Base-by-base conservation (phyloP, 2,329 filamentous ascomycete genomes). In the Trichoderma endophyticum region DNA sequence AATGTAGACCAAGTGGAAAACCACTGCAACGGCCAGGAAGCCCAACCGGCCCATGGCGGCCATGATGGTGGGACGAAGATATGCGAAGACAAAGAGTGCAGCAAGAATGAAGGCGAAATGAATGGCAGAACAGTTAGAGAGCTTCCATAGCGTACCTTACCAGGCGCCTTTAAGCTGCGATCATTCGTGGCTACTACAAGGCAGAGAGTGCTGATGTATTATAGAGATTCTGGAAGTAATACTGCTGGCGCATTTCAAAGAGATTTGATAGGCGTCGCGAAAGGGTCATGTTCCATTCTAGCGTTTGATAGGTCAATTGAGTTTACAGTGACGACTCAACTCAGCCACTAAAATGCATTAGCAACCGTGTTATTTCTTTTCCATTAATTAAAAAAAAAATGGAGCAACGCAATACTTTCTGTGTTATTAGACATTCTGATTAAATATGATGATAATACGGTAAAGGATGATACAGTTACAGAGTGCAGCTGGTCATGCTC, bases 1-100 rank as follows among this genome's bases (percentile, higher is more conserved):
- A 71, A 97, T 92, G 82, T 99, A 99, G 75, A 97, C 89, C 69
- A 98, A 82, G 83, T 99, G 97, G 81, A 99, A 99, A 73, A 95
- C 84, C 79, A 98, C 88, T 77, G 96, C 96, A 80, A 97, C 89
- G 80, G 92, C 91, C 81, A 98, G 84, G 81, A 99, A 98, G 80
- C 91, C 91, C 79, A 93, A 89, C 80, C 95, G 93, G 76, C 83
- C 84, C 76, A 86, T 83, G 73, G 84, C 80, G 74, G 86, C 86
- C 89, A 91, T 91, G 76, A 63, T 76, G 77, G 74, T 24, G 60
- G 60, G 51, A 51, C 30, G 34, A 59, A 61, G 36, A 56, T 34
- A 32, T 32, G 69, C 54, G 54, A n/a, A n/a, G 26, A 57, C 39
- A 51, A 43, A 7, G 43, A 61, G 30, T 36, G 30, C 21, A 63